Evolutionary conservation across 768 basidiomycete genomes (phyloP), one percentile per base, ranked within the genome.

Genomic region (Gloeopeniophorella convolvens): DNA sequence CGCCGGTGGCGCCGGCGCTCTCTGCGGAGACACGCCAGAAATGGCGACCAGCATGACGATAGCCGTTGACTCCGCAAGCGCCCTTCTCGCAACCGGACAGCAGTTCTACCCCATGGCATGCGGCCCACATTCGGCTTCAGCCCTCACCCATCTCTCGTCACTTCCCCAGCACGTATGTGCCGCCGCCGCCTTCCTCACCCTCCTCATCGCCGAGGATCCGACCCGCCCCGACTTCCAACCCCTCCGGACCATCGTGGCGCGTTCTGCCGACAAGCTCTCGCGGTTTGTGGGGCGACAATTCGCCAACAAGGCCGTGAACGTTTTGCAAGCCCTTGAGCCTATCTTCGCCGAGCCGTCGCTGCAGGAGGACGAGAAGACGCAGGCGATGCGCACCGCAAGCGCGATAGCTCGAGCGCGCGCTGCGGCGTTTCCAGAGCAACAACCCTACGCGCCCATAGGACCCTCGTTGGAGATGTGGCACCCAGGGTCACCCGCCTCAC

Each of bases 141-240:
- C 88, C 7, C 86, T 85, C 28, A 86, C 85, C 3, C 88, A 91
- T 65, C 82, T 90, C 77, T 81, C 80, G 58, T 88, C 85, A 82
- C 83, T 82, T 4, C 85, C 87, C 0, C 86, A 85, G 68, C 87
- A 91, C 61, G 79, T 83, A 58, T 90, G 90, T 70, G 83, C 83
- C 41, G 86, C 89, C 16, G 85, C 85, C 42, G 89, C 90, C 82
- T 90, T 90, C 68, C 89, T 90, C 75, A 85, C 85, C n/a, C 89
- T 89, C 69, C 87, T 90, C 60, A 75, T 90, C 42, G 83, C 89
- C 59, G 77, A 82, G 30, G 82, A 86, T 59, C 83, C 86, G 43
- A 85, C 85, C 54, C 86, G 88, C 56, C 83, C 84, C 37, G 87
- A 84, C 21, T 85, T 85, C 35, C 78, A 77, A 24, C 71, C 87